Percentiles rank a stretch among this genome's conserved stretches.
Evolutionary conservation across 208 protist species (phyloP).

Genomic region (Wallacemonas sp.): DNA sequence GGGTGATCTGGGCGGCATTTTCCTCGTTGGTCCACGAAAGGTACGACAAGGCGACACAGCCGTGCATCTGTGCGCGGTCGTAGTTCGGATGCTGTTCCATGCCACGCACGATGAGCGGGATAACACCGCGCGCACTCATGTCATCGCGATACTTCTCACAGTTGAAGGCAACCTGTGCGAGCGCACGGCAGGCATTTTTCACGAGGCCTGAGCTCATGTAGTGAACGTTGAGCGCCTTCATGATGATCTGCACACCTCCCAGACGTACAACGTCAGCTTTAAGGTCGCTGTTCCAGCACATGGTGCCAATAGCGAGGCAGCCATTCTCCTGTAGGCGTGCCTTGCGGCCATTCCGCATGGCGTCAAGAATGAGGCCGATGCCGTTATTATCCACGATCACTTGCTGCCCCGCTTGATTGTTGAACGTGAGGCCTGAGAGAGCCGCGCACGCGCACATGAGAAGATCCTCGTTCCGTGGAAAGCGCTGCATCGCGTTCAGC

Average conservation of each 20-base stretch:
- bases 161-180: slow-evolving; percentile 90
- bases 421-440: slow-evolving; percentile 85
- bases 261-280: slow-evolving; percentile 86
- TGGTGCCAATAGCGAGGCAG: slow-evolving; percentile 87
- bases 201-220: slow-evolving; percentile 80
- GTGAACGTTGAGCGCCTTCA: slow-evolving; percentile 77
- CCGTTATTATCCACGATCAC: slow-evolving; percentile 77
- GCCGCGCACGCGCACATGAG: slow-evolving; percentile 83
- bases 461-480: slow-evolving; percentile 76
- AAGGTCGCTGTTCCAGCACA: slow-evolving; percentile 91
- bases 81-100: slow-evolving; percentile 84
- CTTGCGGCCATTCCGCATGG: slow-evolving; percentile 77
- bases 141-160: slow-evolving; percentile 86
- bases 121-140: slow-evolving; percentile 81
- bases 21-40: slow-evolving; percentile 88
- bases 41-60: slow-evolving; percentile 90
- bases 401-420: slow-evolving; percentile 79
- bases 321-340: slow-evolving; percentile 85
- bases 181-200: slow-evolving; percentile 88
- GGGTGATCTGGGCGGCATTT: slow-evolving; percentile 80
- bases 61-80: slow-evolving; percentile 90
- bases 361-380: slow-evolving; percentile 74
- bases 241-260: slow-evolving; percentile 79
- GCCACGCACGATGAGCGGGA: slow-evolving; percentile 84
- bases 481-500: slow-evolving; percentile 79